Evolutionary conservation across 2,329 filamentous ascomycete species (phyloP), one percentile per base, ranked within the genome.

Genomic region (Colletotrichum endophyticum): DNA sequence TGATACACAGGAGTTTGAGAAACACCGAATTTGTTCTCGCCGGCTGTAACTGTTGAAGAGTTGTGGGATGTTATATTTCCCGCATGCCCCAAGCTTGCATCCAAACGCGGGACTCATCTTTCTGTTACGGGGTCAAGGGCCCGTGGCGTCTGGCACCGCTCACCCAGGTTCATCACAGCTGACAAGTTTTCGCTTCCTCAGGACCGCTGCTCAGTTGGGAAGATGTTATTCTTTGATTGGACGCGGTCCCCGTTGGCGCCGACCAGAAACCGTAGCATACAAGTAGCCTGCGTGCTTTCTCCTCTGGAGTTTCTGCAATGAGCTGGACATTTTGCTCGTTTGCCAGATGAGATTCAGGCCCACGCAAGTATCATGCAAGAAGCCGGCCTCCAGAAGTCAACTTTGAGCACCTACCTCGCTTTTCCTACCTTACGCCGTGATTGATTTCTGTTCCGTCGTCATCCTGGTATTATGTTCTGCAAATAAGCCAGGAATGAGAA

Each of bases 381-480:
- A 49, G 1, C 44, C 1, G 6, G 44, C 44, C 44, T 49, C 39
- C 39, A 4, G 19, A 49, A 49, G 0, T 1, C 9, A 49, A 49
- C 0, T 3, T 6, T n/a, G 0, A 6, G 5, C 39, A 49, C 9
- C 9, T n/a, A 11, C 19, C 16, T n/a, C 19, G 19, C 19, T 12
- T n/a, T 49, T 7, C 44, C 44, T 49, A 3, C n/a, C 39, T 44
- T n/a, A 22, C 44, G 44, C n/a, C 11, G 44, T 1, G 44, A 13
- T 49, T 0, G 0, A 0, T 4, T 22, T 22, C 11, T 13, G 0
- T 49, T 49, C 3, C 0, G n/a, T 22, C 0, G 44, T 22, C 44
- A 1, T 49, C 0, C 44, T 22, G 3, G 44, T 22, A 5, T 22
- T 13, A 0, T 8, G 44, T 13, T 4, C 0, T 22, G 11, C n/a